phyloP scores from a whole-genome alignment of 306 rosid genomes.

The Ziziphus jujuba region DNA sequence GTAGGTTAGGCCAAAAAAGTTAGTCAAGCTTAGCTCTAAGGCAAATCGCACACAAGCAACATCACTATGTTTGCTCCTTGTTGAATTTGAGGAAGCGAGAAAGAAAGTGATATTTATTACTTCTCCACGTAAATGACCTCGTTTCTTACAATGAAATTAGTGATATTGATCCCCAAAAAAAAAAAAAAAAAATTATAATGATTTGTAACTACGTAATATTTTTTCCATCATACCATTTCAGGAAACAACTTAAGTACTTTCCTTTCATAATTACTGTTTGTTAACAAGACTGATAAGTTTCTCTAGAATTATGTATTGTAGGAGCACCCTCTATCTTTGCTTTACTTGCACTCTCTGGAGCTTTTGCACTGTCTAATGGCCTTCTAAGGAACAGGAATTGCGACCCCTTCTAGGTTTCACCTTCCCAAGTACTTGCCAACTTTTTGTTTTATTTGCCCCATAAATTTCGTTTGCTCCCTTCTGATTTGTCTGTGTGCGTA shows the following conservation, averaged over 20 bases:
- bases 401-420: slow-evolving; percentile 61
- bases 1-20: too few species aligned
- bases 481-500: slow-evolving; percentile 63
- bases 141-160: neutral
- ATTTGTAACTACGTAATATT: too few species aligned
- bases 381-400: slow-evolving; percentile 56
- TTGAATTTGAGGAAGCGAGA: too few species aligned
- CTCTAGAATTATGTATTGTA: slow-evolving; percentile 20
- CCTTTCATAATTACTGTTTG: slow-evolving; percentile 7
- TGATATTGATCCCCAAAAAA: neutral
- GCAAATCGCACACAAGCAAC: too few species aligned
- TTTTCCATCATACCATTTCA: slow-evolving; percentile 8
- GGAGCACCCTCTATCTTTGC: slow-evolving; percentile 42
- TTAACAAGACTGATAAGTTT: slow-evolving; percentile 13
- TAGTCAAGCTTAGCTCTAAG: too few species aligned
- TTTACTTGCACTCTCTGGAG: slow-evolving; percentile 38
- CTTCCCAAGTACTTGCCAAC: slow-evolving; percentile 65
- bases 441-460: slow-evolving; percentile 67
- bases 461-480: slow-evolving; percentile 85
- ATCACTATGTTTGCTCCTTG: too few species aligned
- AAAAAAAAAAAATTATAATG: slow-evolving; percentile 9
- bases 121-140: too few species aligned
- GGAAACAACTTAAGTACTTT: neutral
- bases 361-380: slow-evolving; percentile 36
- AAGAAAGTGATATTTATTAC: too few species aligned